Conservation (phyloP, 2,329 filamentous ascomycete genomes). For the Fusarium nelsonii region DNA sequence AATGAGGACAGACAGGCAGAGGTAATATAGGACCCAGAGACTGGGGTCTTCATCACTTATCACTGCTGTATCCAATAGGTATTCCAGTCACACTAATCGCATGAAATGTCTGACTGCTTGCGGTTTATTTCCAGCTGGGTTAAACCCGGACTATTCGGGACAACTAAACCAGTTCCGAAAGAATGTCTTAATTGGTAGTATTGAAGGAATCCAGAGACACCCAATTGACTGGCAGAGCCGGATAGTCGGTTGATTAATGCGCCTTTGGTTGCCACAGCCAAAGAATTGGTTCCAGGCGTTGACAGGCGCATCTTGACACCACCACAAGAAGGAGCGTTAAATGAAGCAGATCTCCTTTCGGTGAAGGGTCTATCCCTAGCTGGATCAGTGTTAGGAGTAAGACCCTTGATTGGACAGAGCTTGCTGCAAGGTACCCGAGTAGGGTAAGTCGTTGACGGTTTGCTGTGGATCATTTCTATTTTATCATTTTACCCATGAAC, state of each 20-base stretch:
- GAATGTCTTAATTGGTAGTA: background rate
- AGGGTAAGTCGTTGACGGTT: slow-evolving; percentile 28
- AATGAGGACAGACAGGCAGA: slow-evolving; percentile 30
- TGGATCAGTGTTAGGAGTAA: slow-evolving; percentile 29
- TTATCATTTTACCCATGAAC: slow-evolving; percentile 1
- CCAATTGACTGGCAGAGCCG: slow-evolving; percentile 32
- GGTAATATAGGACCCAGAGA: slow-evolving; percentile 15
- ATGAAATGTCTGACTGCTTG: slow-evolving; percentile 20
- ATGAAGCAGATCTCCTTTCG: slow-evolving; percentile 47
- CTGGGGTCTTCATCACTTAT: slow-evolving; percentile 25
- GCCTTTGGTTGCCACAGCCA: slow-evolving; percentile 6
- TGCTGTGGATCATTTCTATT: slow-evolving; percentile 26
- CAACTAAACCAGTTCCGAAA: slow-evolving; percentile 16
- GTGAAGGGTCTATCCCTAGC: slow-evolving; percentile 23
- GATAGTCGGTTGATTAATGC: slow-evolving; percentile 21
- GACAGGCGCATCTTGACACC: slow-evolving; percentile 40
- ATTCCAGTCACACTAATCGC: slow-evolving; percentile 27
- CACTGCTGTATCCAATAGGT: background rate
- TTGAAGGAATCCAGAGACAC: slow-evolving; percentile 3
- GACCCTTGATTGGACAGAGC: slow-evolving; percentile 32
- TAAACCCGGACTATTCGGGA: slow-evolving; percentile 10
- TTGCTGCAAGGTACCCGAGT: slow-evolving; percentile 43
- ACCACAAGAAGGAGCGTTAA: slow-evolving; percentile 40
- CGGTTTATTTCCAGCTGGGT: slow-evolving; percentile 30
- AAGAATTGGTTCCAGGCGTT: slow-evolving; percentile 26